Percentiles rank a stretch among this genome's conserved stretches.
These are phyloP conservation scores for Quercus engelmannii DNA, from an alignment of 306 rosid species.

Conservation along the genomic window DNA sequence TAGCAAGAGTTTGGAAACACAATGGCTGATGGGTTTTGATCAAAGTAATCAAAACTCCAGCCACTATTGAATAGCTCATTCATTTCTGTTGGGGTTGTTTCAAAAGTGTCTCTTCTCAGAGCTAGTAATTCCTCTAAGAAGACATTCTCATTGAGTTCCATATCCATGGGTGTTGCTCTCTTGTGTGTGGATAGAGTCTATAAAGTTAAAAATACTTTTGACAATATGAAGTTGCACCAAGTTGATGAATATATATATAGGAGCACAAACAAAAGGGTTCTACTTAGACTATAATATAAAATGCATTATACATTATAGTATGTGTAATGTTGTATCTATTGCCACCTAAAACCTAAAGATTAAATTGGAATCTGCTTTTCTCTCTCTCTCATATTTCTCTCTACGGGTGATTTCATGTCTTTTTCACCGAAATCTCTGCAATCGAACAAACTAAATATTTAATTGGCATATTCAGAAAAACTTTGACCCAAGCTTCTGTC, in stretches of 20 bases:
- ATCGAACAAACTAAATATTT: conserved; percentile 34
- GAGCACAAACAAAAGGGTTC: conserved; percentile 24
- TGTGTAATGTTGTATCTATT: conserved; percentile 23
- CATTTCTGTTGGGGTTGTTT: conserved; percentile 49
- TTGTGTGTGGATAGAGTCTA: not conserved
- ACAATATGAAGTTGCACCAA: conserved; percentile 30
- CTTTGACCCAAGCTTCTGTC: conserved; percentile 55
- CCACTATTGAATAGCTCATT: conserved; percentile 48
- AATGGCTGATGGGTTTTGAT: conserved; percentile 43
- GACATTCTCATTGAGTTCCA: conserved; percentile 60
- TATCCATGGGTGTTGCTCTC: conserved; percentile 17
- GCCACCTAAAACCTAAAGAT: conserved; percentile 34
- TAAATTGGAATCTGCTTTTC: conserved; percentile 49
- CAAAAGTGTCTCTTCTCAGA: conserved; percentile 66
- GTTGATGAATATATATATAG: conserved; percentile 53
- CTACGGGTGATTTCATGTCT: conserved; percentile 36
- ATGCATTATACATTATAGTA: conserved; percentile 23
- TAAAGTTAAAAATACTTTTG: conserved; percentile 17
- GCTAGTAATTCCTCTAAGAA: conserved; percentile 68
- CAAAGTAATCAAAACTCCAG: conserved; percentile 44
- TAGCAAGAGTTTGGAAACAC: conserved; percentile 40
- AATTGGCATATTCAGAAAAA: conserved; percentile 35
- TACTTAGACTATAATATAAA: conserved; percentile 14
- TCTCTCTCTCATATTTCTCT: conserved; percentile 10
- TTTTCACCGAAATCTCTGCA: conserved; percentile 72